Base-by-base conservation (phyloP, 345 rosid species). In the Eucalyptus curtisii region DNA sequence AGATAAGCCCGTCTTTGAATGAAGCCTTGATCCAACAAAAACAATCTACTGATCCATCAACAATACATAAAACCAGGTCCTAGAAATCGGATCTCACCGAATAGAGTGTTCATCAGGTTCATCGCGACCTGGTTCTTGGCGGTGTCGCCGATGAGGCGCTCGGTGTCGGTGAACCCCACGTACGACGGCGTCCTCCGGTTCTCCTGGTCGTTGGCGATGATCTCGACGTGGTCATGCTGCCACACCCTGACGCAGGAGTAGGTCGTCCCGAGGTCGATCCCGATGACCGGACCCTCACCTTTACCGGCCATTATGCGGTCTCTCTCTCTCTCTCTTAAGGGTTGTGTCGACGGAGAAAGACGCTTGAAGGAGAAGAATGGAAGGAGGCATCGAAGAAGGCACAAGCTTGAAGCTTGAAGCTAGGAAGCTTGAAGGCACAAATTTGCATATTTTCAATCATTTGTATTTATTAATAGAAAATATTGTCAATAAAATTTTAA, bases 101-200 rank as follows among this genome's bases (percentile, higher is more conserved):
- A 93, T 53, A 93, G 92, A 49, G 94, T 91, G 91, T 92, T 92
- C 2, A 44, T 86, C 30, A 92, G 93, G 84, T 92, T 92, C 93
- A 92, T 92, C 86, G 91, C 92, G 42, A 93, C 94, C 92, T 93
- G 94, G 87, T 93, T 93, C 91, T 22, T 52, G 59, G 87, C 91
- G 10, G 92, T 91, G 17, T 90, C 55, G 82, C 93, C 93, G 49
- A 90, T 92, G 90, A 91, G 86, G 27, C 91, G 89, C 93, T 92
- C 92, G 4, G 90, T 81, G 49, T 93, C 91, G 13, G 92, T 90
- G 90, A 92, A 92, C 44, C 87, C 93, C 30, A 91, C 92, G 19
- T 92, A 92, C 7, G 92, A 92, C 53, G 90, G 93, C 84, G 91
- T 91, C 64, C 91, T 91, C 45, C 90, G 61, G 91, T 91, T 90